Evolutionary conservation across 345 rosid species (phyloP).

Genomic region (Eucalyptus albens): DNA sequence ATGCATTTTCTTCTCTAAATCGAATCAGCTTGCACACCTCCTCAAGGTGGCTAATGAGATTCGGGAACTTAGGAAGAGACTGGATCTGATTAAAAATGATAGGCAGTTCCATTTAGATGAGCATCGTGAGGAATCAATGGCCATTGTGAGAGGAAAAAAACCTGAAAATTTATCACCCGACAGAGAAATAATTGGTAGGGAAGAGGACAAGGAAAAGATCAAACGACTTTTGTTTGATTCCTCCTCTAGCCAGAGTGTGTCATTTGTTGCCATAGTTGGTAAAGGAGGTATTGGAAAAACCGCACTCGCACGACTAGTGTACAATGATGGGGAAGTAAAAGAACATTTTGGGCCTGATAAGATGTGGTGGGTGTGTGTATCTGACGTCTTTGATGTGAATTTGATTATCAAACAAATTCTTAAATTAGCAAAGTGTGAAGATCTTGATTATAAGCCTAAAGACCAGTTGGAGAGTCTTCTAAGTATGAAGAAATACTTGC

Average conservation of each 20-base stretch:
- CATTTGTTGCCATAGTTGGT: not conserved
- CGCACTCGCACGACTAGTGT: not conserved
- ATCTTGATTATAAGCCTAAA: fast-evolving
- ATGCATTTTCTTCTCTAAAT: not conserved
- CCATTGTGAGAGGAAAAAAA: not conserved
- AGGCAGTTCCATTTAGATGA: not conserved
- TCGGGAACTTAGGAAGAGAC: not conserved
- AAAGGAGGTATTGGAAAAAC: not conserved
- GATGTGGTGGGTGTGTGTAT: not conserved
- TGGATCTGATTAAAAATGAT: not conserved
- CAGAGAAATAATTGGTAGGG: not conserved
- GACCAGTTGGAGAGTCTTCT: not conserved
- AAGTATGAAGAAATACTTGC: not conserved
- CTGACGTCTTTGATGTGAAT: not conserved
- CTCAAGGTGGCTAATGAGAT: not conserved
- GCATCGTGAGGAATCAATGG: not conserved
- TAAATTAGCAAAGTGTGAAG: not conserved
- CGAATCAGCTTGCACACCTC: not conserved
- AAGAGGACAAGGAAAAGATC: not conserved
- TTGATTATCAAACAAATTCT: not conserved
- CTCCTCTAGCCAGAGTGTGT: not conserved
- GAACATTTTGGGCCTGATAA: not conserved
- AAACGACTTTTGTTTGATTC: not conserved
- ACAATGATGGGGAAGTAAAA: not conserved
- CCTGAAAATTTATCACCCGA: fast-evolving